Evolutionary conservation across 352 stramenopile genomes (phyloP), one percentile per base, ranked within the genome.

Genomic region (Phytophthora meadii): DNA sequence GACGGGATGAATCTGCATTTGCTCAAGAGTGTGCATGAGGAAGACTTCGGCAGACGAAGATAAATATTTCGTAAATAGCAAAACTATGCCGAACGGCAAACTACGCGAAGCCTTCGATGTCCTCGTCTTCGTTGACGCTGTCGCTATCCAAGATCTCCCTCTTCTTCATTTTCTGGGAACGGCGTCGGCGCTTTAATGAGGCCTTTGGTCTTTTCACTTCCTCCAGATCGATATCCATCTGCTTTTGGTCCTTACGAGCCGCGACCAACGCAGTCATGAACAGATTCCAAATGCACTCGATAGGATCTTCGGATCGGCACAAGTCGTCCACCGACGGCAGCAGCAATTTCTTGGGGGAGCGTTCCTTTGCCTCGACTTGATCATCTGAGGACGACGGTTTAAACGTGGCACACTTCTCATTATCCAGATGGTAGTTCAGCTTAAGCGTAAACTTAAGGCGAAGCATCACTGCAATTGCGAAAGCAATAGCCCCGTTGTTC

Each of bases 321-420:
- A 87, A 47, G n/a, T 82, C 73, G 17, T 83, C 74, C 25, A 82
- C 55, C 0, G 63, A 72, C 47, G 74, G 70, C 1, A 79, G 22
- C 46, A 64, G 56, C 15, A 73, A 55, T 25, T 50, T 62, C 19
- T 76, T 70, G 8, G 50, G 41, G 19, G 55, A 64, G 10, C 70
- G 67, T 47, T 77, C 54, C 27, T 57, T 77, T 48, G 49, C 81
- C 65, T 76, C 61, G n/a, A 64, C 45, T 25, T 52, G 44, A 37
- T 24, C 22, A 32, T 67, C 49, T 12, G 74, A 53, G 22, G 62
- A 62, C 8, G 74, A 70, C n/a, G 87, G 87, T 45, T 89, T 82
- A 48, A 92, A 96, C 30, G 82, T 94, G 48, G 90, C 79, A 57
- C 88, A 96, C 49, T 83, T 90, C 39, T 93, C 88, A 59, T 92